Conservation (phyloP, 1,284 basidiomycete species). For the Ganoderma meredithae region DNA sequence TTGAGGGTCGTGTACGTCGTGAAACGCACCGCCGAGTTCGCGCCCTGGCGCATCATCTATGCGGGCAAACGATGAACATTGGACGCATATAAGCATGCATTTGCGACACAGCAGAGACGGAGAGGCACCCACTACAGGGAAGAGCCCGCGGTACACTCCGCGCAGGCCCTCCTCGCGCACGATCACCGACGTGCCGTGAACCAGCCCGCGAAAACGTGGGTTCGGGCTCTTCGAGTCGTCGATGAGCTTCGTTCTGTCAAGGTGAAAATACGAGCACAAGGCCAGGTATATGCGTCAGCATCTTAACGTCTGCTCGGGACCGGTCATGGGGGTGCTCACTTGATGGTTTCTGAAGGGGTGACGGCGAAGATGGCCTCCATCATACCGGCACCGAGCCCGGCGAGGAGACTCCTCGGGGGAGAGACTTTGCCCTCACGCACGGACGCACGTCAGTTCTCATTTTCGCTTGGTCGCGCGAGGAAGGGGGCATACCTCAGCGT, state of each 20-base stretch:
- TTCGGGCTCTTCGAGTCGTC: slow-evolving; percentile 89
- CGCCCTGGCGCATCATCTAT: slow-evolving; percentile 97
- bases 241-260: slow-evolving; percentile 91
- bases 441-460: slow-evolving; percentile 17
- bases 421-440: slow-evolving; percentile 83
- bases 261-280: not conserved
- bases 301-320: not conserved
- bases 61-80: not conserved
- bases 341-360: slow-evolving; percentile 98
- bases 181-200: slow-evolving; percentile 88
- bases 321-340: slow-evolving; percentile 55
- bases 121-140: slow-evolving; percentile 81
- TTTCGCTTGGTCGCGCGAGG: slow-evolving; percentile 1
- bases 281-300: not conserved
- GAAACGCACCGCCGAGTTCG: slow-evolving; percentile 97
- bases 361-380: slow-evolving; percentile 95
- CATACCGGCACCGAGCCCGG: slow-evolving; percentile 95
- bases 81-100: not conserved
- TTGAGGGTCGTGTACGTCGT: slow-evolving; percentile 95
- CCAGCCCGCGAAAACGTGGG: slow-evolving; percentile 88
- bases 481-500: slow-evolving; percentile 68
- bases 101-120: not conserved
- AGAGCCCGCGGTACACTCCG: slow-evolving; percentile 91
- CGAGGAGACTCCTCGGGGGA: slow-evolving; percentile 83
- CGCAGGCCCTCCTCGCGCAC: slow-evolving; percentile 83